Base-by-base conservation (phyloP, 805 yeast genomes). In the Candida coleopterorum region DNA sequence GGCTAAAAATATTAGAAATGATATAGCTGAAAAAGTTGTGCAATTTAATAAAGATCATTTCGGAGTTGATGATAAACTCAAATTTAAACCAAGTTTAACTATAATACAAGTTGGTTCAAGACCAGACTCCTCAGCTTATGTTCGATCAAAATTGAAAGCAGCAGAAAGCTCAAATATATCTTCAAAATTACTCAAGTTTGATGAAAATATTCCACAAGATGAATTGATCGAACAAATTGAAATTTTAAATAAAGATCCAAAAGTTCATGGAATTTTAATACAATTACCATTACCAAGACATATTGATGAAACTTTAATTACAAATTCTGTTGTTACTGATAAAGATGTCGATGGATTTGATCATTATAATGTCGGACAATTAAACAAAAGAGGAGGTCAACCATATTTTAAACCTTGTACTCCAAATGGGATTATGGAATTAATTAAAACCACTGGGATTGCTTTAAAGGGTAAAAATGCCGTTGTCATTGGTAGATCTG, bases 281-380 rank as follows among this genome's bases (percentile, higher is more conserved):
- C 98, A 89, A 67, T 73, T 90, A 46, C 98, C 98, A 4, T 67
- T 90, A 39, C 98, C 97, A 23, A 58, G 63, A 21, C 85, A 80
- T 52, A 69, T 89, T 40, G 77, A 85, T 55, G 97, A 90, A 66
- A 78, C 82, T 31, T 60, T 62, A 32, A 72, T 93, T 47, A 93
- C 97, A 32, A 79, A 81, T 52, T 72, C 88, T 2, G 97, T 90
- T n/a, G 62, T 71, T 9, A 75, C 85, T 11, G 78, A 74, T 29
- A 90, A 90, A 64, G 98, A 90, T 53, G 96, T 93, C 32, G 98
- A 90, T 59, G 98, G 98, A 2, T 93, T 90, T 53, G 93, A 89
- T 29, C 79, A 88, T 38, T 73, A 70, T 51, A 93, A 93, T 58
- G 79, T 86, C 39, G 97, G 97, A 42, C 97, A 90, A 55, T 72